Evolutionary conservation across 1,284 basidiomycete genomes (phyloP), one percentile per base, ranked within the genome.

Genomic region (Rhodotorula sp.): DNA sequence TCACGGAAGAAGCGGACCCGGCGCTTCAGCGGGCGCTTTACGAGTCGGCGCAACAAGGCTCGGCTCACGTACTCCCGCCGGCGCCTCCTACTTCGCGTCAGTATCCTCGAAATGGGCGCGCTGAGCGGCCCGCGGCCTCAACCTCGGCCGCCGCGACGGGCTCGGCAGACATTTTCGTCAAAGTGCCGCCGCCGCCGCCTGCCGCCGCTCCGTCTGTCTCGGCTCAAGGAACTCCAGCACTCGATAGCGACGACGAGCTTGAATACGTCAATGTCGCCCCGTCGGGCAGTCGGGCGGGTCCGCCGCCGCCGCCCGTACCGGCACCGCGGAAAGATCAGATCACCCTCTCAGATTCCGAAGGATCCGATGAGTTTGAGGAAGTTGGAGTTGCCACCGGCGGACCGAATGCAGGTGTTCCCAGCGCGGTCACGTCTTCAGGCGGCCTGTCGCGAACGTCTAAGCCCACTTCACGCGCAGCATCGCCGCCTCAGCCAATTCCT

Each of bases 231-330:
- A n/a, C 48, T 2, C 37, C 37, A 14, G 37, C 37, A 42, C 10
- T 42, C 22, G 70, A 72, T 10, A 67, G 70, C 26, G 73, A 75
- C 44, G 68, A 70, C 26, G 53, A 56, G 15, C 62, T 75, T 54
- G 73, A 75, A 46, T 75, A 75, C 61, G 70, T 72, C 33, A 67
- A 71, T 2, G 15, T 63, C 4, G 20, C 66, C 6, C 33, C 46
- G 22, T 12, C 14, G 48, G 6, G 6, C 10, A 12, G 30, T 18
- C 29, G 18, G n/a, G n/a, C n/a, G n/a, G n/a, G 29, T 49, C 53
- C n/a, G 10, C 15, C 42, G 6, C 20, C 24, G 0, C 14, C 44
- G 7, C 18, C 24, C 7, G 14, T 14, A 20, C 7, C 49, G 33
- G 42, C 30, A 24, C 12, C 17, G n/a, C 37, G 24, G 7, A 15